Evolutionary conservation across 2,329 filamentous ascomycete species (phyloP).

Genomic region (Penicillium sp.): DNA sequence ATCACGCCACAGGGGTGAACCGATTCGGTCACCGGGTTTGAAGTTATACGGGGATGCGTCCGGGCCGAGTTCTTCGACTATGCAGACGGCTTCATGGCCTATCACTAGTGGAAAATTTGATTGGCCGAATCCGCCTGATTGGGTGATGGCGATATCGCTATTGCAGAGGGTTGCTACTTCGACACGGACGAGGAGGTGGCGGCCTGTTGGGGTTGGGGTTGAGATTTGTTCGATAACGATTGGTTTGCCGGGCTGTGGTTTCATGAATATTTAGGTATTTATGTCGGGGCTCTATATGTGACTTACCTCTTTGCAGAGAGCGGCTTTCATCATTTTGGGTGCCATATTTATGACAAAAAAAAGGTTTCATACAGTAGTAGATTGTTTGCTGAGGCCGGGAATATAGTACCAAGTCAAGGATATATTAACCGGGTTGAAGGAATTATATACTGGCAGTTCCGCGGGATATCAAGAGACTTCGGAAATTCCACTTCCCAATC

Average conservation of each 20-base stretch:
- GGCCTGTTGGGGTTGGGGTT: conserved; percentile 43
- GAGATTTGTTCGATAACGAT: conserved; percentile 47
- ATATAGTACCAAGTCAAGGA: no score
- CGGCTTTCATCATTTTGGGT: conserved; percentile 11
- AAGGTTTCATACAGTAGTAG: no score
- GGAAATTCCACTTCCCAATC: no score
- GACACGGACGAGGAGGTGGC: conserved; percentile 44
- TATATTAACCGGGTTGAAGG: no score
- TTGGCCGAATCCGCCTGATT: background rate
- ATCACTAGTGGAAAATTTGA: conserved; percentile 29
- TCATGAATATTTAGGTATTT: background rate
- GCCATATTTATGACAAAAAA: background rate
- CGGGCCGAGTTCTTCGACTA: conserved; percentile 42
- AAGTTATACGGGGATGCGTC: conserved; percentile 42
- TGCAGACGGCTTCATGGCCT: conserved; percentile 51
- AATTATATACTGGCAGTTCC: no score
- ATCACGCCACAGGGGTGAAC: conserved; percentile 49
- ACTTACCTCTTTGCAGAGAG: conserved; percentile 10
- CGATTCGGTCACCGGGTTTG: conserved; percentile 46
- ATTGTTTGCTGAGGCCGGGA: no score
- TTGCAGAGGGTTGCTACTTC: conserved; percentile 43
- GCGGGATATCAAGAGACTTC: no score
- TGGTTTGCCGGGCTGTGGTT: conserved; percentile 1
- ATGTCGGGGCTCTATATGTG: background rate
- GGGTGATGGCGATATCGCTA: conserved; percentile 34